phyloP scores from a whole-genome alignment of 371 early-diverging fungal genomes.

The Mortierella polycephala region DNA sequence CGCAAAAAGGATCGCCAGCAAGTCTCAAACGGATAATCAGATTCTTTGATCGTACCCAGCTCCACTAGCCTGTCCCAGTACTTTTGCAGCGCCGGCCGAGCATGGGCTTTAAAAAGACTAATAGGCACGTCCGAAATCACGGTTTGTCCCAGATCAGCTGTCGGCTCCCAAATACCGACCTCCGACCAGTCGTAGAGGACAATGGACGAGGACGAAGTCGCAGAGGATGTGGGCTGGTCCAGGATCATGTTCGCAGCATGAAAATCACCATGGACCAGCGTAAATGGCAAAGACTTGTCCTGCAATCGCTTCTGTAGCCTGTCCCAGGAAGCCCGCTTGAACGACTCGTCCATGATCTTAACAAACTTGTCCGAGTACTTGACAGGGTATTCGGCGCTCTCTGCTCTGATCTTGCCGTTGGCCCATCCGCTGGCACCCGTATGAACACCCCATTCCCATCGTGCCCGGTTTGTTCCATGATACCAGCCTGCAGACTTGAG shows the following conservation, averaged over 20 bases:
- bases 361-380: slow-evolving; percentile 35
- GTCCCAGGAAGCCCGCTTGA: slow-evolving; percentile 33
- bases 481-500: slow-evolving; percentile 34
- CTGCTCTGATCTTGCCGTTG: slow-evolving; percentile 16
- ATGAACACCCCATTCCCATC: slow-evolving; percentile 34
- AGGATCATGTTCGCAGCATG: slow-evolving; percentile 38
- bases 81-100: slow-evolving; percentile 20
- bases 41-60: slow-evolving; percentile 14
- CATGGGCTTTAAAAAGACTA: slow-evolving; percentile 24
- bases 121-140: slow-evolving; percentile 34
- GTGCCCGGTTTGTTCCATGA: slow-evolving; percentile 9
- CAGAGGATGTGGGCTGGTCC: slow-evolving; percentile 21
- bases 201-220: slow-evolving; percentile 5
- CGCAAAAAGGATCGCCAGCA: slow-evolving; percentile 37
- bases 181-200: slow-evolving; percentile 39
- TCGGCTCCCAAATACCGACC: slow-evolving; percentile 40
- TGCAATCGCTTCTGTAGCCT: slow-evolving; percentile 26
- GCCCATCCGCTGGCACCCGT: slow-evolving; percentile 15
- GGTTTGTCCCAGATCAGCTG: slow-evolving; percentile 39
- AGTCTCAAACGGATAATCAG: slow-evolving; percentile 26
- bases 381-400: slow-evolving; percentile 21
- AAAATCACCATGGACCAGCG: slow-evolving; percentile 33
- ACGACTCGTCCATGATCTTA: slow-evolving; percentile 31
- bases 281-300: slow-evolving; percentile 25
- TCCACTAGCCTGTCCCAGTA: slow-evolving; percentile 32